phyloP scores from a whole-genome alignment of 2,329 filamentous ascomycete species.

The Arthroderma sp. region DNA sequence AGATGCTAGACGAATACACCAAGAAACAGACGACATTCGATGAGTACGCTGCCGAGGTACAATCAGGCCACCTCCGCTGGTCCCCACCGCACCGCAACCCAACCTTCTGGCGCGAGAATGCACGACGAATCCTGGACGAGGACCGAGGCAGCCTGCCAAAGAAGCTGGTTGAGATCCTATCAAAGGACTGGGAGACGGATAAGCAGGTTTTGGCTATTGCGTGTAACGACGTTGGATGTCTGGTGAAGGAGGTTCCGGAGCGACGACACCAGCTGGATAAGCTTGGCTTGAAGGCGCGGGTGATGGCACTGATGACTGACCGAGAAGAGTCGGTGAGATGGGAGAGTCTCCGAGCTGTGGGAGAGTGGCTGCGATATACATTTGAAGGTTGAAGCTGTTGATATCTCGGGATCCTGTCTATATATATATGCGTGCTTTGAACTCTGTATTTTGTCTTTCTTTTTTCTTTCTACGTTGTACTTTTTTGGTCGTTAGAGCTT shows the following conservation, averaged over 20 bases:
- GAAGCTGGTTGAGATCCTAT: conserved; percentile 75
- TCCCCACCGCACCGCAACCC: conserved; percentile 79
- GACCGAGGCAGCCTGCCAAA: conserved; percentile 67
- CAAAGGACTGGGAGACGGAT: conserved; percentile 72
- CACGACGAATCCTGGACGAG: conserved; percentile 71
- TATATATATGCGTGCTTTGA: not conserved
- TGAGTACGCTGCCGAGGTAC: conserved; percentile 66
- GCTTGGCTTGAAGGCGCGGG: conserved; percentile 68
- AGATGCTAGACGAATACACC: conserved; percentile 75
- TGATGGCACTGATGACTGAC: conserved; percentile 91
- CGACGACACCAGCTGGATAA: conserved; percentile 69
- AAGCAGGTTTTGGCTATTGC: conserved; percentile 79
- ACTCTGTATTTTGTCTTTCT: not conserved
- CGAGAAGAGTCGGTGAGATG: conserved; percentile 78
- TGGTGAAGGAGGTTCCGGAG: conserved; percentile 84
- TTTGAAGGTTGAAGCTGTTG: conserved; percentile 36
- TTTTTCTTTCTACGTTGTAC: not conserved
- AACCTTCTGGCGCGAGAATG: conserved; percentile 86
- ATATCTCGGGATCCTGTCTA: not conserved
- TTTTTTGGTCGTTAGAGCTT: not conserved
- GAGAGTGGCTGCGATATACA: conserved; percentile 62
- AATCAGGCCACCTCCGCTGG: conserved; percentile 81
- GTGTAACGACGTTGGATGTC: conserved; percentile 78
- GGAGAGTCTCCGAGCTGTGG: conserved; percentile 80
- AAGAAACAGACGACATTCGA: conserved; percentile 56